phyloP scores from a whole-genome alignment of 495 filamentous ascomycete species.

The Penicillium waksmanii region DNA sequence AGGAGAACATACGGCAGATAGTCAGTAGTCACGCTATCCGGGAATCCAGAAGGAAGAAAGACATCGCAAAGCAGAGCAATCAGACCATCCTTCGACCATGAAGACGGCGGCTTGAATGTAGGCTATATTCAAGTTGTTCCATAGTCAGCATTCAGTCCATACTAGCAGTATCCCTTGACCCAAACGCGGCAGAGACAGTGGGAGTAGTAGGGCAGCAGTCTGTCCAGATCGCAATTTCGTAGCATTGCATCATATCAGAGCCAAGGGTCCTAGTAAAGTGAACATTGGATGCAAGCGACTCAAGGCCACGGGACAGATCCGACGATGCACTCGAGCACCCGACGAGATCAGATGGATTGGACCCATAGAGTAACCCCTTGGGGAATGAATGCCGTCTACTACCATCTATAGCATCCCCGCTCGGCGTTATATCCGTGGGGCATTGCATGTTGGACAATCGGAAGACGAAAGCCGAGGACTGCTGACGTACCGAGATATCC shows the following conservation, averaged over 20 bases:
- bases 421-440: neutral
- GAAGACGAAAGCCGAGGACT: neutral
- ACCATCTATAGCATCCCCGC: neutral
- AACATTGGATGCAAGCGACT: too few relatives aligned
- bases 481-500: conserved; percentile 37
- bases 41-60: conserved; percentile 93
- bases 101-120: conserved; percentile 21
- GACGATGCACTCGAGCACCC: neutral
- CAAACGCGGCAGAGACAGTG: neutral
- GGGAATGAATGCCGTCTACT: neutral
- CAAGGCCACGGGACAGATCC: neutral
- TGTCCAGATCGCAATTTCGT: too few relatives aligned
- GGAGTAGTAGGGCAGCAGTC: neutral
- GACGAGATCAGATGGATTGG: neutral
- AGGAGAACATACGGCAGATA: conserved; percentile 70
- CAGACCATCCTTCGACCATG: conserved; percentile 40
- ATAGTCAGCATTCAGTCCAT: neutral
- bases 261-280: too few relatives aligned
- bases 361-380: neutral
- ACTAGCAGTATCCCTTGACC: neutral
- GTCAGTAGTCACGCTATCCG: conserved; percentile 86
- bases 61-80: conserved; percentile 44
- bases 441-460: neutral
- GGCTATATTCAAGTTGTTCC: neutral
- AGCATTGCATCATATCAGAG: too few relatives aligned